Evolutionary conservation across 2,329 filamentous ascomycete species (phyloP), one percentile per base, ranked within the genome.

Genomic region (Colletotrichum sp.): DNA sequence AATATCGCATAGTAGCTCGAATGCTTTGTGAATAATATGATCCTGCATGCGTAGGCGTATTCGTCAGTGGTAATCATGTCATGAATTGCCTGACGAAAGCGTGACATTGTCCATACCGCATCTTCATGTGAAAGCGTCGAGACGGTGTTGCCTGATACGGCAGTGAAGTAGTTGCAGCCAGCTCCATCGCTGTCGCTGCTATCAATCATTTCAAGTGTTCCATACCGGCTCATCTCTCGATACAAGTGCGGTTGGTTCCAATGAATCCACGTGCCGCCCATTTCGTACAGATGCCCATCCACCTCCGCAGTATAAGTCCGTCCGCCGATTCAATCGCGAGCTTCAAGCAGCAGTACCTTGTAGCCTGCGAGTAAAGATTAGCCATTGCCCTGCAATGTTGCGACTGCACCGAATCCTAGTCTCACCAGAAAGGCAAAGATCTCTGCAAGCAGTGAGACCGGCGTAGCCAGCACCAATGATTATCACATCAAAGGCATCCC

Each of bases 251-350:
- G 86, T 78, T 83, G 82, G 48, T 78, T 77, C 83, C 84, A 85
- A 28, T 84, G 83, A 5, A 87, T 79, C 85, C 85, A 88, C 1
- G 86, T 86, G 0, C 86, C 86, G 1, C 86, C 86, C 83, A 87
- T 84, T 63, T 87, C 85, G 66, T 83, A 86, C 1, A 80, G 78
- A 28, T 83, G 82, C 0, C 85, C 85, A 8, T 81, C 79, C 16
- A 84, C 82, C 25, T 82, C 81, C 11, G 82, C 79, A 5, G 81
- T 82, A 83, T 84, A 87, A 3, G 84, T 84, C 1, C 86, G 82
- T 3, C 86, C 85, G 13, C 86, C 86, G 59, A 87, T 83, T 4
- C 86, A 79, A 74, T 88, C 86, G 27, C 86, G 81, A 2, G 82
- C 84, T 77, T 87, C 86, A 5, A 87, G 52, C 1, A 87, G 79